These are phyloP conservation scores for Leucoagaricus sp. DNA, from an alignment of 1,284 basidiomycete species.

Conservation along the genomic window DNA sequence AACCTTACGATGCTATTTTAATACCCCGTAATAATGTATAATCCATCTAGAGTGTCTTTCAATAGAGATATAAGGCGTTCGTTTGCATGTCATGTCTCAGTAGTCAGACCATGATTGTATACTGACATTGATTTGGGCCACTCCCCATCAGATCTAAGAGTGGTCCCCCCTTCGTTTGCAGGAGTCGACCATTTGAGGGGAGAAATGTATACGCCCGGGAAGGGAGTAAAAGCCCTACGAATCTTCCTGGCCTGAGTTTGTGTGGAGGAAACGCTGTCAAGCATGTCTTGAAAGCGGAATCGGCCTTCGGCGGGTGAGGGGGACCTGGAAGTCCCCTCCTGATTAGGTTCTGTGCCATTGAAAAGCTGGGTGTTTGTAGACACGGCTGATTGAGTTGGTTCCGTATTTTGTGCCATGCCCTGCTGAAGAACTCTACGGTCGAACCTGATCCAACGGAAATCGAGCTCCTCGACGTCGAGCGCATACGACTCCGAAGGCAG, in stretches of 20 bases:
- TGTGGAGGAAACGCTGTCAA: background rate
- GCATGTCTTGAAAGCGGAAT: conserved; percentile 1
- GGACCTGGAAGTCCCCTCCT: background rate
- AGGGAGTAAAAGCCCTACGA: conserved; percentile 39
- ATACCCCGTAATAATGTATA: background rate
- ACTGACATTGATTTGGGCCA: conserved; percentile 39
- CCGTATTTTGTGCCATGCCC: background rate
- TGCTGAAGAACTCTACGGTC: conserved; percentile 21
- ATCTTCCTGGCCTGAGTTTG: background rate
- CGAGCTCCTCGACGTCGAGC: conserved; percentile 31
- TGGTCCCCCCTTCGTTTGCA: background rate
- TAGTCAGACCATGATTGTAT: conserved; percentile 54
- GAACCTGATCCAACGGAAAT: conserved; percentile 61
- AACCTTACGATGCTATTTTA: conserved; percentile 9
- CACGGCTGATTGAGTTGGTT: background rate
- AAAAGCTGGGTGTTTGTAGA: background rate
- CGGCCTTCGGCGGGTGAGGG: conserved; percentile 4
- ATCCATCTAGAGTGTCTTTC: background rate
- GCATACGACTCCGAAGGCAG: conserved; percentile 17
- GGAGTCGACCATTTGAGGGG: conserved; percentile 31
- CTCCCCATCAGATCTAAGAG: background rate
- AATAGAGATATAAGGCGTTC: background rate
- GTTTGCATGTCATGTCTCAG: background rate
- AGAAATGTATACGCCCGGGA: conserved; percentile 48
- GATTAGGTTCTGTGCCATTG: background rate